Evolutionary conservation across 2,329 filamentous ascomycete species (phyloP).

Genomic region (Aureobasidium sp.): DNA sequence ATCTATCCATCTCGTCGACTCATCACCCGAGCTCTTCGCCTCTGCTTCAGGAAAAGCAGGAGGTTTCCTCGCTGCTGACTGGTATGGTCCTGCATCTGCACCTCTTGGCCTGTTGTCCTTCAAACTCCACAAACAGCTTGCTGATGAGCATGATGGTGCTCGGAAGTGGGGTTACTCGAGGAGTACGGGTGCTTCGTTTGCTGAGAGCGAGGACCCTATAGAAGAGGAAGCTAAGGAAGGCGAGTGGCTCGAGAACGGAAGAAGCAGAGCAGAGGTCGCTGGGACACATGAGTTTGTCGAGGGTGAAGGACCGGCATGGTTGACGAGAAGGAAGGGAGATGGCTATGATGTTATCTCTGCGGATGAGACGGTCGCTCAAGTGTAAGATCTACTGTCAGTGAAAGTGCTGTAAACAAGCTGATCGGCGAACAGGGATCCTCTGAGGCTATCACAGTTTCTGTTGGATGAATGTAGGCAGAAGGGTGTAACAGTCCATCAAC

Average conservation of each 20-base stretch:
- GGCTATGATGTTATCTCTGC: slow-evolving; percentile 55
- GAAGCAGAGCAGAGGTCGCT: slow-evolving; percentile 53
- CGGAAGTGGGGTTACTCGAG: slow-evolving; percentile 51
- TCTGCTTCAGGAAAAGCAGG: slow-evolving; percentile 68
- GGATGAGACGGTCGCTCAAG: slow-evolving; percentile 55
- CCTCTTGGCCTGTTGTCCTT: slow-evolving; percentile 56
- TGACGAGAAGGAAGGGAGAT: slow-evolving; percentile 49
- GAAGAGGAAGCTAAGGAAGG: slow-evolving; percentile 41
- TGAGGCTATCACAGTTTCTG: slow-evolving; percentile 59
- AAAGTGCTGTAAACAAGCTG: neutral
- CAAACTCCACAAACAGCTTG: slow-evolving; percentile 58
- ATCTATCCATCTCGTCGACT: slow-evolving; percentile 53
- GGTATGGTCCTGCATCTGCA: slow-evolving; percentile 28
- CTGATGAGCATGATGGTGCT: slow-evolving; percentile 51
- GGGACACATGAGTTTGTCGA: slow-evolving; percentile 27
- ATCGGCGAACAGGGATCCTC: slow-evolving; percentile 49
- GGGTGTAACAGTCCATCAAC: slow-evolving; percentile 61
- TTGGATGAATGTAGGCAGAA: slow-evolving; percentile 48
- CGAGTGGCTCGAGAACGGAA: slow-evolving; percentile 60
- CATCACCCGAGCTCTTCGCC: slow-evolving; percentile 55
- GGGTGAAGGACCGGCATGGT: slow-evolving; percentile 48
- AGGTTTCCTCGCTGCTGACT: slow-evolving; percentile 67
- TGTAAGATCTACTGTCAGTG: slow-evolving; percentile 40
- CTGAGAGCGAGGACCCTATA: neutral
- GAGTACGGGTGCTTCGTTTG: slow-evolving; percentile 50